Base-by-base conservation (phyloP, 768 basidiomycete species). In the Agaricus bisporus region DNA sequence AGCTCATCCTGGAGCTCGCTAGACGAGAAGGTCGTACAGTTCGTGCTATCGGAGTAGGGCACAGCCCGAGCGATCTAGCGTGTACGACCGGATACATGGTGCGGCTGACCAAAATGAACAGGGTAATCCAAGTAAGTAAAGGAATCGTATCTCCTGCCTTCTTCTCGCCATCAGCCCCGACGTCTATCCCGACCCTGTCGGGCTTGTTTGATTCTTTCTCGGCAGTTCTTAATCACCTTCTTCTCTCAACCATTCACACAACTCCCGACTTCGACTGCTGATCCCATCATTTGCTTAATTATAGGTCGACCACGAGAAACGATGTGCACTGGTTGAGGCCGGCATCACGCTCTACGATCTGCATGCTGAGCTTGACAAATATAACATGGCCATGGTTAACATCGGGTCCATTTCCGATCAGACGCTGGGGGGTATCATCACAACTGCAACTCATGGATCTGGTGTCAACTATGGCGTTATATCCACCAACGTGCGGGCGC, bases 371-470 rank as follows among this genome's bases (percentile, higher is more conserved):
- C 85, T 98, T 51, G 80, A 75, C 45, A 66, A 71, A 11, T 72
- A 85, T 61, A 76, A 77, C 32, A 80, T 98, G 29, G 95, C 94
- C 37, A 86, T 99, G 81, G 83, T 80, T 63, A 95, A 90, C 68
- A 78, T 98, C 56, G 97, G 97, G 35, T 95, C 93, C 26, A 98
- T 99, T 62, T 95, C 93, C 35, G 94, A 97, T 66, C 95, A 98
- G 68, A 91, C 93, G 3, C 77, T 99, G 58, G 95, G 82, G 25
- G 97, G 97, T 41, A 82, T 94, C 61, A 77, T 98, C 62, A 85
- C 92, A 12, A 99, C 97, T 57, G 92, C 92, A 7, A 95, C 95
- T 0, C 97, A 99, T 74, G 97, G 95, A 49, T 85, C 91, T 11
- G 95, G 97, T 39, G 74, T 88, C 55, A 64, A 70, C 41, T 95